Conservation (phyloP, 2,329 filamentous ascomycete genomes). For the Verticillium longisporum region DNA sequence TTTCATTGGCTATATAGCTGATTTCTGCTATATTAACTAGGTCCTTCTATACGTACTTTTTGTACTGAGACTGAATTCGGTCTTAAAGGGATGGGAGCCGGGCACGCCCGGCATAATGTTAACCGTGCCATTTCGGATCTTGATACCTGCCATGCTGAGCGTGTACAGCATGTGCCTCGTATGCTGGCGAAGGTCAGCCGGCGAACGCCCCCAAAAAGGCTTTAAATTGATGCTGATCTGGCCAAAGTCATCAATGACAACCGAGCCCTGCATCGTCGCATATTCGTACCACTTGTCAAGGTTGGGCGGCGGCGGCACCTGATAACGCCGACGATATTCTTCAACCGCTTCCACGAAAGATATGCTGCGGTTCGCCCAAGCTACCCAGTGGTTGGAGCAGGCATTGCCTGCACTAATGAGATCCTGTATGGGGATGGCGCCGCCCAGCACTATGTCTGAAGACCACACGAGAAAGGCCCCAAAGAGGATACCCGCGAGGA, state of each 20-base stretch:
- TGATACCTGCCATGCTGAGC: constrained; percentile 58
- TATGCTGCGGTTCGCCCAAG: constrained; percentile 37
- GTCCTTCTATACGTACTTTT: no score
- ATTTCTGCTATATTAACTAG: no score
- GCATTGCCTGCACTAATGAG: constrained; percentile 41
- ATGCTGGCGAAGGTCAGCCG: constrained; percentile 58
- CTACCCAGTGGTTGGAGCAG: constrained; percentile 41
- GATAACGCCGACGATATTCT: constrained; percentile 43
- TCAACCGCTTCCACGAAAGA: constrained; percentile 37
- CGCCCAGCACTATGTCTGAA: not conserved
- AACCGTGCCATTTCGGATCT: constrained; percentile 57
- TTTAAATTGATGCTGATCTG: constrained; percentile 68
- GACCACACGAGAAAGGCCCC: constrained; percentile 8
- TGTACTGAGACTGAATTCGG: no score
- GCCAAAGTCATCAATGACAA: constrained; percentile 74
- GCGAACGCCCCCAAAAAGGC: constrained; percentile 71
- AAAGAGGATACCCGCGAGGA: constrained; percentile 7
- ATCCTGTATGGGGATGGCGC: constrained; percentile 15
- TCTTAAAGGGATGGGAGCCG: constrained; percentile 16
- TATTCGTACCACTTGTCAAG: constrained; percentile 84
- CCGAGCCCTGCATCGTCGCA: constrained; percentile 59
- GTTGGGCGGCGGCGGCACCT: constrained; percentile 68
- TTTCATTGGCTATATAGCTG: no score
- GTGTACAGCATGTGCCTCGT: constrained; percentile 30
- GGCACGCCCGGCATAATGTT: constrained; percentile 23